Base-by-base conservation (phyloP, 2,329 filamentous ascomycete genomes). In the Nemania sp. region DNA sequence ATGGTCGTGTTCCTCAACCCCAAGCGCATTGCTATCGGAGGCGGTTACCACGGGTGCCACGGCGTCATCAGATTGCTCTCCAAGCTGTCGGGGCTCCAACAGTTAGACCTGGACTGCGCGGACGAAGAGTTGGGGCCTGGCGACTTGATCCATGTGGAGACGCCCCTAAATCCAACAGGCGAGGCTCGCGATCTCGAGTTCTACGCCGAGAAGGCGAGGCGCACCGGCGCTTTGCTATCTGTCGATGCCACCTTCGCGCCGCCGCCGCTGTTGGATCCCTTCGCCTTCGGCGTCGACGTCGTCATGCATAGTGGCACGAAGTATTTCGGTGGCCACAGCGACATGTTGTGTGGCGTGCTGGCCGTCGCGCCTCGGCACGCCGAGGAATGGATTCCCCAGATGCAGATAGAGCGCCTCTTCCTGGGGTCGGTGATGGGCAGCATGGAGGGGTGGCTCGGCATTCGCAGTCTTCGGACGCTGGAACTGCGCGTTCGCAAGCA, bases 271-370 rank as follows among this genome's bases (percentile, higher is more conserved):
- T 89, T 92, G 73, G 90, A 97, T 70, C 93, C 95, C 0, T 95
- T 98, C 70, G 72, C 75, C 29, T 89, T 84, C 74, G 94, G 92
- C 48, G 92, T 90, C 29, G 94, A 98, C 76, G 77, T 93, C 1
- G 85, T 97, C 35, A 90, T 98, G 91, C 95, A 99, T 77, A 90
- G 85, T 53, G 95, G 92, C 3, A 97, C 93, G 17, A 99, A 98
- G 81, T 99, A 98, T 77, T 86, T 99, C 67, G 95, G 95, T 18
- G 95, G 95, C 0, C 95, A 99, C 78, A 94, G 89, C 66, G 95
- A 99, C 77, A 83, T 98, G 83, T 85, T 98, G 5, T 96, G 91
- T 72, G 95, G 95, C 20, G 89, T 96, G 17, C 78, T 99, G 29
- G 85, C 87, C 0, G 84, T 92, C 5, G 79, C 83, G 52, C 83